Conservation (phyloP, 306 rosid genomes). For the Sechiopsis laciniata region DNA sequence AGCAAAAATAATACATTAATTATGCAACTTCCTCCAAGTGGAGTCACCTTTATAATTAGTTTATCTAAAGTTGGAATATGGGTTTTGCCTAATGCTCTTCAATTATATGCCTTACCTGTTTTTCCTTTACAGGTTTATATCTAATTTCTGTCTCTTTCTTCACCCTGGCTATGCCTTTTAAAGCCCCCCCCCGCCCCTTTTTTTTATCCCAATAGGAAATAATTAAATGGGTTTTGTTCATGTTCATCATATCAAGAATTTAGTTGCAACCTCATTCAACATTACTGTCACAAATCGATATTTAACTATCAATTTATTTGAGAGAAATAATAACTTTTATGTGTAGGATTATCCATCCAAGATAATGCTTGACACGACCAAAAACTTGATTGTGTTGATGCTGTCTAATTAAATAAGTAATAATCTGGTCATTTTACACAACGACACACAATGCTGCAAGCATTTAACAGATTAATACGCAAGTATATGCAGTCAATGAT, state of each 20-base stretch:
- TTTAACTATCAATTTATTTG: too few species aligned
- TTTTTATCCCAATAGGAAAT: neutral
- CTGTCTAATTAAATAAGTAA: too few species aligned
- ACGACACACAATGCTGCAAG: too few species aligned
- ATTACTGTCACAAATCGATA: too few species aligned
- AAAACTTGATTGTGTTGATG: too few species aligned
- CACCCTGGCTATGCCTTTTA: neutral
- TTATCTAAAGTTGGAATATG: constrained; percentile 54
- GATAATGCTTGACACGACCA: too few species aligned
- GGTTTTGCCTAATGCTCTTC: constrained; percentile 44
- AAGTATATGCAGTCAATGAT: too few species aligned
- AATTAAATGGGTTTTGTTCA: neutral
- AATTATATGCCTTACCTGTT: constrained; percentile 26
- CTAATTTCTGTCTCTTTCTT: neutral
- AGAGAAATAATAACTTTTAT: too few species aligned
- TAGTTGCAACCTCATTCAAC: too few species aligned
- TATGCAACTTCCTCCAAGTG: constrained; percentile 79
- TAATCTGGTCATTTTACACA: too few species aligned
- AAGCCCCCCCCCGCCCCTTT: neutral
- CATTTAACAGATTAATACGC: too few species aligned
- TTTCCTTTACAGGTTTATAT: neutral
- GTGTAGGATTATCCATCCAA: too few species aligned
- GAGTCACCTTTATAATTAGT: constrained; percentile 51
- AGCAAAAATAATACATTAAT: constrained; percentile 20
- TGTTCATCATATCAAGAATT: neutral